Evolutionary conservation across 2,329 filamentous ascomycete species (phyloP), one percentile per base, ranked within the genome.

Genomic region (Coleophoma eucalyptorum): DNA sequence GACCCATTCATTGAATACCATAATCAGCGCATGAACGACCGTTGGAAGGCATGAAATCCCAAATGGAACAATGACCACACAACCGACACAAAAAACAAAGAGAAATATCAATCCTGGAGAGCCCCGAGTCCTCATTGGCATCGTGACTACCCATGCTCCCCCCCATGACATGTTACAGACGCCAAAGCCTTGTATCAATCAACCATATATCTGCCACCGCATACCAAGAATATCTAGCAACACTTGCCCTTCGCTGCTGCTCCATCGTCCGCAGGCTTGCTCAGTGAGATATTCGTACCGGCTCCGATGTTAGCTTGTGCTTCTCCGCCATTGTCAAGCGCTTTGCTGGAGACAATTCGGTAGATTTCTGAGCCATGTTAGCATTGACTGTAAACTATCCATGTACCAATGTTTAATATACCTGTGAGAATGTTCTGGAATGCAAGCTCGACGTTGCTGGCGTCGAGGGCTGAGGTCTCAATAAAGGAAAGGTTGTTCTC

Each of bases 341-440:
- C 90, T 81, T 97, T 97, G 82, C 89, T 94, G 51, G 93, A 97
- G 59, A 99, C 94, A 65, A 99, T 99, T 67, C 92, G 89, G 81
- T 97, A 99, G 77, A 99, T 99, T 80, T 99, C 94, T 96, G 69
- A 31, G 32, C 11, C 19, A 26, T n/a, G 41, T 26, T 26, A 26
- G 38, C 45, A 49, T 46, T 32, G n/a, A 33, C n/a, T 26, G 13
- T 43, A 37, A 31, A 6, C 16, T 20, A 43, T 20, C 6, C 33
- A 43, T 15, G 20, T 45, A 34, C 53, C 35, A 10, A 26, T 37
- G 31, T 16, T 35, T 12, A 13, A 71, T 81, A 56, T 81, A 97
- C 93, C 93, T 68, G 94, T 99, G 69, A 99, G 80, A 69, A 99
- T 99, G 75, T 97, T 97, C 77, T 99, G 93, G 83, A 99, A 97